Evolutionary conservation across 345 rosid genomes (phyloP).

Genomic region (Melaleuca alternifolia): DNA sequence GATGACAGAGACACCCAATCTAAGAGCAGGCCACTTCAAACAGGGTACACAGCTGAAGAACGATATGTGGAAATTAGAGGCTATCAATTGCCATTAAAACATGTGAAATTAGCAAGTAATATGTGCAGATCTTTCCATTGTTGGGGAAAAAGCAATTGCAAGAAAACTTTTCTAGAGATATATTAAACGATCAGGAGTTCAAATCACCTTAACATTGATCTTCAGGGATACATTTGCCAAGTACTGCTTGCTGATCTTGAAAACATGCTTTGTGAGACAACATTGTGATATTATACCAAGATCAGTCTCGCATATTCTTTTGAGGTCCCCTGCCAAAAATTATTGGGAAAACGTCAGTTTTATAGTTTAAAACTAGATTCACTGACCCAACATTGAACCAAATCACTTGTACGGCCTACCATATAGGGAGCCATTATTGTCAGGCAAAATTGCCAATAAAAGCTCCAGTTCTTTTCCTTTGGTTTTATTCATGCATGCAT

Average conservation of each 20-base stretch:
- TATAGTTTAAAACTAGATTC: not conserved
- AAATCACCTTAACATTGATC: slow-evolving; percentile 80
- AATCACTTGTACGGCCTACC: slow-evolving; percentile 30
- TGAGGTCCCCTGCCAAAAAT: slow-evolving; percentile 67
- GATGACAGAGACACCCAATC: not conserved
- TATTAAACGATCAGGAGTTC: not conserved
- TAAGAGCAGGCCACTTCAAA: not conserved
- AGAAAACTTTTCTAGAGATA: not conserved
- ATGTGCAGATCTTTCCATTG: not conserved
- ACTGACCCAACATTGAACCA: not conserved
- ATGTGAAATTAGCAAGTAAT: not conserved
- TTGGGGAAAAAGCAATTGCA: not conserved
- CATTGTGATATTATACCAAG: slow-evolving; percentile 95
- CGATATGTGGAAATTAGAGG: not conserved
- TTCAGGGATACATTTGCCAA: slow-evolving; percentile 91
- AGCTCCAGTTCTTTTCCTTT: slow-evolving; percentile 98
- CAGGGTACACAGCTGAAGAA: not conserved
- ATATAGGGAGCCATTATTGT: slow-evolving; percentile 91
- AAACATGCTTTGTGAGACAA: slow-evolving; percentile 93
- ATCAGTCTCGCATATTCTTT: slow-evolving; percentile 97
- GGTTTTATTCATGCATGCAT: slow-evolving; percentile 69
- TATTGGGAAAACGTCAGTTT: not conserved
- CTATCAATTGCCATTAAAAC: not conserved
- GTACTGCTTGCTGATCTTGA: slow-evolving; percentile 96
- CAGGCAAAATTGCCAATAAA: slow-evolving; percentile 82